Percentiles rank a stretch among this genome's conserved stretches.
Evolutionary conservation across 371 early-diverging fungal genomes (phyloP).

Genomic region (Gilbertella persicaria): DNA sequence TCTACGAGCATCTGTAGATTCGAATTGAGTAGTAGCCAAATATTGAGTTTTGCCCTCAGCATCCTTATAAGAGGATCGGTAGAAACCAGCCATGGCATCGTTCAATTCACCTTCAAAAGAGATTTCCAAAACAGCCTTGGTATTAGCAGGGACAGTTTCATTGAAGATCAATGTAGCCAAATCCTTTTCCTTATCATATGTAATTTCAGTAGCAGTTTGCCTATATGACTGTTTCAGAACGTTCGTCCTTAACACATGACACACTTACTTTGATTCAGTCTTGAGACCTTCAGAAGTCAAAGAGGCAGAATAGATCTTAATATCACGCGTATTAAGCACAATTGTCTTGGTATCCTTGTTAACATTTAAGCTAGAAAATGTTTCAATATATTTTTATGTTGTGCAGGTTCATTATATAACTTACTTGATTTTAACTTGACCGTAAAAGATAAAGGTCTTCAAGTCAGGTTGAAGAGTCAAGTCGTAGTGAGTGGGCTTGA

Average conservation of each 20-base stretch:
- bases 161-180: slow-evolving; percentile 73
- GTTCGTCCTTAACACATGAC: too few species aligned
- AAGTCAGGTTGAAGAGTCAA: slow-evolving; percentile 70
- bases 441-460: slow-evolving; percentile 65
- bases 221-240: slow-evolving; percentile 25
- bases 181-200: slow-evolving; percentile 67
- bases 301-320: slow-evolving; percentile 52
- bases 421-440: slow-evolving; percentile 63
- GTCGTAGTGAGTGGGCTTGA: slow-evolving; percentile 75
- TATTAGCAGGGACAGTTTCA: slow-evolving; percentile 62
- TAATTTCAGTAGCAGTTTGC: slow-evolving; percentile 68
- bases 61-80: slow-evolving; percentile 80
- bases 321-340: slow-evolving; percentile 63
- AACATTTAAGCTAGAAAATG: slow-evolving; percentile 48
- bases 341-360: slow-evolving; percentile 63
- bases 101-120: slow-evolving; percentile 78
- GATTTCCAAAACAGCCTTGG: slow-evolving; percentile 68
- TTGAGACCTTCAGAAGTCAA: slow-evolving; percentile 54
- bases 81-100: slow-evolving; percentile 90
- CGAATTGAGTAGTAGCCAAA: slow-evolving; percentile 91
- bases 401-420: slow-evolving; percentile 1
- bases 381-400: neutral
- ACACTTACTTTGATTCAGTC: slow-evolving; percentile 57
- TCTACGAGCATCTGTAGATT: slow-evolving; percentile 89
- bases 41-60: slow-evolving; percentile 68